Conservation (phyloP, 306 rosid species). For the Acacia crassicarpa region DNA sequence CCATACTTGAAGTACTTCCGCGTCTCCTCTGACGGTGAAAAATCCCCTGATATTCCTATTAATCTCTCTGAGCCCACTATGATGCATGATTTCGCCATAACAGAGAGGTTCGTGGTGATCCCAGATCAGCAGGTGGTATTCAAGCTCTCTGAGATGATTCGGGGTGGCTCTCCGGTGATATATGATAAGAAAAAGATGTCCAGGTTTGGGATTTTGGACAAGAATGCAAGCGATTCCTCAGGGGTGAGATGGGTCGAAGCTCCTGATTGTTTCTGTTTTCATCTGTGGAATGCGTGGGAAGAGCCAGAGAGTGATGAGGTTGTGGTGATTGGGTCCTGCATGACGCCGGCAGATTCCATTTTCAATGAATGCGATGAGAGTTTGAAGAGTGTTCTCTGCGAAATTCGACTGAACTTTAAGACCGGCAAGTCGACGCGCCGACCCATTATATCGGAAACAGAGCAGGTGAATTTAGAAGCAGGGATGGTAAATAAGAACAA, state of each 20-base stretch:
- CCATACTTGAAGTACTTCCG: slow-evolving; percentile 81
- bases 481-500: slow-evolving; percentile 91
- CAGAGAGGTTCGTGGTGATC: slow-evolving; percentile 64
- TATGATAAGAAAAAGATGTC: slow-evolving; percentile 67
- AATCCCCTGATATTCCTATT: slow-evolving; percentile 75
- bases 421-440: slow-evolving; percentile 68
- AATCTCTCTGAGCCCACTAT: slow-evolving; percentile 67
- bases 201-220: slow-evolving; percentile 62
- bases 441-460: slow-evolving; percentile 46
- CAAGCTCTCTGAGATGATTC: slow-evolving; percentile 68
- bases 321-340: slow-evolving; percentile 91
- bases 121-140: slow-evolving; percentile 97
- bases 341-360: slow-evolving; percentile 92
- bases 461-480: slow-evolving; percentile 83
- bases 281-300: slow-evolving; percentile 97
- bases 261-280: slow-evolving; percentile 91
- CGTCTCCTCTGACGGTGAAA: slow-evolving; percentile 55
- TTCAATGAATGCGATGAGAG: slow-evolving; percentile 89
- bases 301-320: slow-evolving; percentile 62
- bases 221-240: slow-evolving; percentile 51
- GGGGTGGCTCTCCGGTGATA: slow-evolving; percentile 86
- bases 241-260: slow-evolving; percentile 77
- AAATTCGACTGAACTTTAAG: slow-evolving; percentile 70
- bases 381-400: slow-evolving; percentile 65
- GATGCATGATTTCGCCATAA: slow-evolving; percentile 95